Percentiles rank a stretch among this genome's conserved stretches.
Conservation (phyloP, 106 monocot species). For the Phalaenopsis equestris region DNA sequence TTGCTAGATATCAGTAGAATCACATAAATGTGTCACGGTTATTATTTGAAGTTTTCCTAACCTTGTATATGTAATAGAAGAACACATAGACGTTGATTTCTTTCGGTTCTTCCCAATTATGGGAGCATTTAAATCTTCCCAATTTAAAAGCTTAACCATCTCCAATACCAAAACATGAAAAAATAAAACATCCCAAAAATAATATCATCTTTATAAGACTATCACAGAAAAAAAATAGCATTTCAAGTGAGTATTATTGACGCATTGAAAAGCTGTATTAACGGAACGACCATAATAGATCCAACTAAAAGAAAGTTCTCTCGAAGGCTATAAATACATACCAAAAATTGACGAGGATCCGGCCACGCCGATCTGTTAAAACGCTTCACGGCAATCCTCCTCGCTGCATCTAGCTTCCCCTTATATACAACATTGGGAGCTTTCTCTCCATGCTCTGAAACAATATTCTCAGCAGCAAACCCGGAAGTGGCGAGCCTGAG, state of each 20-base stretch:
- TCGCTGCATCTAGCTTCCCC: slow-evolving; percentile 29
- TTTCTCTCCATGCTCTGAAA: slow-evolving; percentile 73
- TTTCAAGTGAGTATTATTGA: background rate
- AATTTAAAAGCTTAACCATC: background rate
- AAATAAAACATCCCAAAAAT: background rate
- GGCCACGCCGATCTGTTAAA: slow-evolving; percentile 49
- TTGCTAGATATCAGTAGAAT: background rate
- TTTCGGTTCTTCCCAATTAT: no score
- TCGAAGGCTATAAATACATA: slow-evolving; percentile 3
- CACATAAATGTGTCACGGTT: background rate
- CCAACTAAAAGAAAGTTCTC: background rate
- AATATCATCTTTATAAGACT: background rate
- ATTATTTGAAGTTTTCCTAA: background rate
- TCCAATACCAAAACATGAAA: slow-evolving; percentile 1
- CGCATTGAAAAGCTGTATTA: background rate
- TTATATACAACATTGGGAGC: slow-evolving; percentile 79
- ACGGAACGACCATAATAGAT: background rate
- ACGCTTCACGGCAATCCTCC: slow-evolving; percentile 36
- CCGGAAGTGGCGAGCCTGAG: slow-evolving; percentile 61
- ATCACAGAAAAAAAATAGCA: background rate
- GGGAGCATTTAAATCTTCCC: background rate
- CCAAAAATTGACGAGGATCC: slow-evolving; percentile 44
- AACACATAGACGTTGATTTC: background rate
- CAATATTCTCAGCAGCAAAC: slow-evolving; percentile 54
- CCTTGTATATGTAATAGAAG: background rate